Conservation (phyloP, 352 stramenopile species). For the Phytophthora fragariaefolia region DNA sequence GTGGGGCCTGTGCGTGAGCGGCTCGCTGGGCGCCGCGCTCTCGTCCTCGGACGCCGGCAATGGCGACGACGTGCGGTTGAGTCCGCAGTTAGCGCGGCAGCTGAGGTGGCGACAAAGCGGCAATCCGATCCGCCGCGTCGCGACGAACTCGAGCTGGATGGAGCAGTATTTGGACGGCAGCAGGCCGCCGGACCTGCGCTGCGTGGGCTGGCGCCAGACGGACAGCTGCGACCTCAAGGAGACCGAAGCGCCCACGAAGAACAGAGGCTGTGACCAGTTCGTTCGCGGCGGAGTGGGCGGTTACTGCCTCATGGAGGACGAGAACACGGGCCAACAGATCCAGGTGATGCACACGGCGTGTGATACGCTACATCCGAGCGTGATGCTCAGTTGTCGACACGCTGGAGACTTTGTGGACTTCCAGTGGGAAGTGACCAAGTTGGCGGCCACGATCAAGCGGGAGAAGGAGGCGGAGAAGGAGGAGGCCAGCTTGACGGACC, state of each 20-base stretch:
- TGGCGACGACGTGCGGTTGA: conserved; percentile 15
- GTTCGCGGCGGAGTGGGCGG: conserved; percentile 46
- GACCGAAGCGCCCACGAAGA: conserved; percentile 32
- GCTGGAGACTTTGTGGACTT: conserved; percentile 55
- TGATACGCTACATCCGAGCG: conserved; percentile 39
- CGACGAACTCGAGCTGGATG: conserved; percentile 12
- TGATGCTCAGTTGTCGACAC: conserved; percentile 52
- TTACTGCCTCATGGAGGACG: conserved; percentile 58
- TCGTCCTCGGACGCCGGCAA: conserved; percentile 11
- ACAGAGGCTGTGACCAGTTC: conserved; percentile 50
- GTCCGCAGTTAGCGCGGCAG: conserved; percentile 13
- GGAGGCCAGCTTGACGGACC: not conserved
- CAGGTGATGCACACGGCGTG: conserved; percentile 50
- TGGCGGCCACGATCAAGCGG: conserved; percentile 16
- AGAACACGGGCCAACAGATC: conserved; percentile 40
- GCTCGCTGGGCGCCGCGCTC: conserved; percentile 12
- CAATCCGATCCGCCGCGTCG: not conserved
- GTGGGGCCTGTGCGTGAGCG: conserved; percentile 26
- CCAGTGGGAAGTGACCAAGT: conserved; percentile 29
- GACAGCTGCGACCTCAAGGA: conserved; percentile 45
- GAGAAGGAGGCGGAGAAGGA: conserved; percentile 17
- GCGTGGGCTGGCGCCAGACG: conserved; percentile 58
- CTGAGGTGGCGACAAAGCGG: conserved; percentile 20
- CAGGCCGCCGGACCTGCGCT: conserved; percentile 40
- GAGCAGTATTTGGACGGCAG: conserved; percentile 16